These are phyloP conservation scores for Xylaria sp. DNA, from an alignment of 2,329 filamentous ascomycete species.

Conservation along the genomic window DNA sequence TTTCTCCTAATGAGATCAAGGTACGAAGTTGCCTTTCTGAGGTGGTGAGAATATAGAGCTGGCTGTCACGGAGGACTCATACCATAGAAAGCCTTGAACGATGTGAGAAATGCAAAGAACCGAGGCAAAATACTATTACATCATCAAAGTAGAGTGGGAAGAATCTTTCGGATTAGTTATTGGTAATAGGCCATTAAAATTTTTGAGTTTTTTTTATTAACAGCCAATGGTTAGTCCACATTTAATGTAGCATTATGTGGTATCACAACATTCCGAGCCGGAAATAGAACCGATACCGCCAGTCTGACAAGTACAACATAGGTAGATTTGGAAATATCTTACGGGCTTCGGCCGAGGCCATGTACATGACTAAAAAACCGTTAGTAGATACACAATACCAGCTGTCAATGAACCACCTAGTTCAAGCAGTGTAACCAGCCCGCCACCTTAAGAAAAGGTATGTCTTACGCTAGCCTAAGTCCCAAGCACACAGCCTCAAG, in stretches of 20 bases:
- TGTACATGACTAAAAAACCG: not conserved
- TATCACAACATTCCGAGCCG: not conserved
- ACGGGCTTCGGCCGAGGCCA: slow-evolving; percentile 4
- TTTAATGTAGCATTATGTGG: not conserved
- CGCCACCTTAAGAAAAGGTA: not conserved
- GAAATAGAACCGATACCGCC: slow-evolving; percentile 15
- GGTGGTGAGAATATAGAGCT: not conserved
- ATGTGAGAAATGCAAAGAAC: not conserved
- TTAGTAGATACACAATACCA: slow-evolving; percentile 2
- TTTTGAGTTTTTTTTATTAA: not conserved
- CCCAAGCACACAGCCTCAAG: not conserved
- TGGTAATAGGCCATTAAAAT: not conserved
- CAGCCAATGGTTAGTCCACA: not conserved
- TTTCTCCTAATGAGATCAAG: not conserved
- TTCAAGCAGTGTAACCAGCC: not conserved
- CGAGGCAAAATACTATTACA: not conserved
- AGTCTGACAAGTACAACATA: not conserved
- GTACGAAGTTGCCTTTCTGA: not conserved
- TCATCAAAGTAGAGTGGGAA: not conserved
- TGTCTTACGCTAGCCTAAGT: not conserved
- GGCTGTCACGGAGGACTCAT: not conserved
- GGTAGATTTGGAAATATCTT: not conserved
- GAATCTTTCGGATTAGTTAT: not conserved
- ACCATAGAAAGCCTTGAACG: not conserved
- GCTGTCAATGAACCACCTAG: not conserved